phyloP scores from a whole-genome alignment of 768 basidiomycete species.

The Termitomyces sp. region DNA sequence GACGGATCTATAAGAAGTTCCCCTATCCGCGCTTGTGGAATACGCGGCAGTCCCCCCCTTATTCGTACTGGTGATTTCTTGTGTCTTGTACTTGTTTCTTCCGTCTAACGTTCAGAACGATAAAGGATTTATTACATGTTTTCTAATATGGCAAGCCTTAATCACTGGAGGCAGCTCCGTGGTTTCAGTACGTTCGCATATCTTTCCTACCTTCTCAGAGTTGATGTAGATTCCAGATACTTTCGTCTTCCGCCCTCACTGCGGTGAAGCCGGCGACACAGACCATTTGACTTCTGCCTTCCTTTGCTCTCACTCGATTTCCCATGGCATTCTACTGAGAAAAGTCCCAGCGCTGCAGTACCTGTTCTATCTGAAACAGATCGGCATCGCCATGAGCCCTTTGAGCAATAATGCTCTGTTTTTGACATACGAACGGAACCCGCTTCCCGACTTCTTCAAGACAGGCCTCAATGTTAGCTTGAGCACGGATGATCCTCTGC shows the following conservation, averaged over 20 bases:
- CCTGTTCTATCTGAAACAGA: conserved; percentile 96
- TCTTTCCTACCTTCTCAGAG: background rate
- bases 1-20: conserved; percentile 90
- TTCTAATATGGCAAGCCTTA: conserved; percentile 92
- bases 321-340: conserved; percentile 96
- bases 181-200: conserved; percentile 71
- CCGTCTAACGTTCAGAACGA: conserved; percentile 1
- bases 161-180: conserved; percentile 82
- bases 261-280: conserved; percentile 97
- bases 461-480: conserved; percentile 93
- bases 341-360: conserved; percentile 98
- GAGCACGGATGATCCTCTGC: conserved; percentile 93
- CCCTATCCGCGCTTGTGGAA: conserved; percentile 92
- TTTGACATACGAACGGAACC: conserved; percentile 95
- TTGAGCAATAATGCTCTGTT: conserved; percentile 97
- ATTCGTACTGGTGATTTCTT: conserved; percentile 81
- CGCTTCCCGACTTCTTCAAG: conserved; percentile 95
- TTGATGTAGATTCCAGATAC: conserved; percentile 56
- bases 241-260: conserved; percentile 94
- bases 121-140: conserved; percentile 95
- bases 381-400: conserved; percentile 98
- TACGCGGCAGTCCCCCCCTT: conserved; percentile 85
- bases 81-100: background rate
- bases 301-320: conserved; percentile 95
- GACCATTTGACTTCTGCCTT: conserved; percentile 97